Evolutionary conservation across 768 basidiomycete species (phyloP), one percentile per base, ranked within the genome.

Genomic region (Nevesoporus exiguus): DNA sequence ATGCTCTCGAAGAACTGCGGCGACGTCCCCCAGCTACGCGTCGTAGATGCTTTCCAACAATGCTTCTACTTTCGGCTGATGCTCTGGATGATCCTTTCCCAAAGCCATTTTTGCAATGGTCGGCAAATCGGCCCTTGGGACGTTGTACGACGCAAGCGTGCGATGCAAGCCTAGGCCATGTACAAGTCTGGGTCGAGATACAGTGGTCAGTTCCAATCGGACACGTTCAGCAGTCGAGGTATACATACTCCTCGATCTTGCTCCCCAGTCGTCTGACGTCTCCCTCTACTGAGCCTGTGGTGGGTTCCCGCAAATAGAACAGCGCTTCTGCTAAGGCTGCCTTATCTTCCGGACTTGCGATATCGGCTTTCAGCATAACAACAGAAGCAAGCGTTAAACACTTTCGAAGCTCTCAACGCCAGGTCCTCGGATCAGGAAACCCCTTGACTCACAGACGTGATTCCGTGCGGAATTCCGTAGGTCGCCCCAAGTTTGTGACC

Each of bases 401-500:
- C 87, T 90, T 49, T 37, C 36, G 31, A 49, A 41, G 44, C 3
- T 22, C 22, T 49, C 6, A 41, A 14, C 19, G 36, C 13, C 55
- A 29, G 52, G 31, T 61, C 41, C 45, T 48, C 43, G 37, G 45
- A 53, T 43, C 17, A 51, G 49, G 44, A 43, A 52, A 5, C 5
- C 2, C 8, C 17, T 34, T 21, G 17, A 62, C 81, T 69, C 57
- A 87, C 88, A n/a, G 88, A 90, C 5, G 90, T 90, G 57, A 90
- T 86, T 9, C 90, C 90, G 66, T 93, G 89, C 21, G 88, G 86
- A 52, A 93, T 90, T 48, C 76, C 71, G 62, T 90, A 92, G 40
- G 75, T 73, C 17, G 87, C 87, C 3, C 88, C 89, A 11, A 89
- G 77, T 61, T 78, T 82, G 66, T 90, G 86, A 5, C 88, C 88